Evolutionary conservation across 768 basidiomycete species (phyloP), one percentile per base, ranked within the genome.

Genomic region (Pisolithus marmoratus): DNA sequence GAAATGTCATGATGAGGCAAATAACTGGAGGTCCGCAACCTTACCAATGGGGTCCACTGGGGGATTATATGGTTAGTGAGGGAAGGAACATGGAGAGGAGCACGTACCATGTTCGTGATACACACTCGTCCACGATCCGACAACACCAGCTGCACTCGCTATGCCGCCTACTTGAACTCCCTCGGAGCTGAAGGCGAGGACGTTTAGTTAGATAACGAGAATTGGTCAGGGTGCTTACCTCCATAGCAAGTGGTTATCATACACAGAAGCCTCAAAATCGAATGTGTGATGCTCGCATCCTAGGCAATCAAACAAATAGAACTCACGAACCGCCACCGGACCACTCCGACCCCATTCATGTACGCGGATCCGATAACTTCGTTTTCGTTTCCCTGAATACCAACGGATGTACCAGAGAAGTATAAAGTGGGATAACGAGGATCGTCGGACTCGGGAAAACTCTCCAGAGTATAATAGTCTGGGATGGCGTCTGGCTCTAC

Each of bases 51-150:
- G 85, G 62, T 88, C 86, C 36, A 76, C 82, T 81, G 48, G 17
- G 22, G 20, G 49, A 46, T n/a, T 24, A 12, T 15, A 24, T 55
- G 58, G 38, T 38, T 22, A 46, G 44, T 15, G 5, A 24, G 19
- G 34, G 24, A 42, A 4, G 5, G 37, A 31, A 47, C 19, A 40
- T n/a, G 42, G 14, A 22, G n/a, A 7, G n/a, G 43, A 23, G 11
- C 6, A 53, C 46, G 22, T 52, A 81, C 82, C 78, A 53, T 72
- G 73, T 49, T 79, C 80, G 54, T 87, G 86, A 52, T 70, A 62
- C 5, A 75, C 78, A 1, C 83, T 81, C 5, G 81, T 80, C 87
- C 87, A 90, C 8, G 77, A 72, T 5, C 88, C 86, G 26, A 82
- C 74, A 22, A 88, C 70, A 6, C 87, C 87, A 41, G 75, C 75